Evolutionary conservation across 345 rosid genomes (phyloP), one percentile per base, ranked within the genome.

Genomic region (Reutealis trisperma): DNA sequence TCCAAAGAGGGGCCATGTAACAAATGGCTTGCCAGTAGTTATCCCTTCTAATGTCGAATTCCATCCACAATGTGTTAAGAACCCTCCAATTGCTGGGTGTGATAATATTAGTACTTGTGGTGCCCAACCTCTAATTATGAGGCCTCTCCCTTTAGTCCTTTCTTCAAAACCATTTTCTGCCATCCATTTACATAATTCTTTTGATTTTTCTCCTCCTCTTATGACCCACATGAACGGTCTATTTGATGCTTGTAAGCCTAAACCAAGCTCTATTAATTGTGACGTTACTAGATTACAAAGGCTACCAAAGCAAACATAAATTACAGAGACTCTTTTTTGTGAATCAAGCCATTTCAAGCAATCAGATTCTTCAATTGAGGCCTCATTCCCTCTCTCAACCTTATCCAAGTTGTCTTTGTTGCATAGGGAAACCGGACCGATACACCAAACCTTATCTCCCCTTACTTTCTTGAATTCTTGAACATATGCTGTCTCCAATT

Each of bases 231-330:
- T 69, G 61, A 76, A 77, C 0, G 80, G 70, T 41, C 7, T 77
- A 30, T 37, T 52, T 5, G 80, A 77, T 18, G 63, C 70, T 77
- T 77, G 75, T 25, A 77, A 52, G 18, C 70, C 70, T 58, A 77
- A 32, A 1, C 63, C 79, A 22, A 77, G 70, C 59, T 77, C 75
- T 1, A 70, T 52, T 63, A 70, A 18, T 13, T 77, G 80, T 16
- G 14, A 24, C 12, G 63, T n/a, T 77, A 24, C 18, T 37, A 77
- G 37, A 52, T 52, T 77, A 64, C 51, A 51, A 15, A 74, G 27
- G 64, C 75, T 77, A 34, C 75, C 80, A 22, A 77, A 60, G 6
- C 70, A 77, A 51, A 63, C 80, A 52, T 77, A 77, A 0, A 77
- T 60, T 27, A 77, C 80, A 16, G 75, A 77, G 1, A 5, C 44